These are phyloP conservation scores for Coemansia sp. DNA, from an alignment of 192 early-diverging fungal species.

Conservation along the genomic window DNA sequence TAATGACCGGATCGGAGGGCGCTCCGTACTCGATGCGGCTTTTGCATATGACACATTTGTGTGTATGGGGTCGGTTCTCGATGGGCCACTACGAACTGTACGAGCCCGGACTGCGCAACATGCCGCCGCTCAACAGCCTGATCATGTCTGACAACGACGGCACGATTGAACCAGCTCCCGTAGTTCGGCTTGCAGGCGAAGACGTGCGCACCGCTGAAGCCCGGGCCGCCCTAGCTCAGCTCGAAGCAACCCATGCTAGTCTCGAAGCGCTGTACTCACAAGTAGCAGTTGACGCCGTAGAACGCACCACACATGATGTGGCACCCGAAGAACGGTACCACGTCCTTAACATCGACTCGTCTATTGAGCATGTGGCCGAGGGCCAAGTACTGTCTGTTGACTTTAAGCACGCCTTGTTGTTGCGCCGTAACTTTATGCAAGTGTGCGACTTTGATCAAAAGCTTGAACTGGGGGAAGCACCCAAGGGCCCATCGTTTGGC, in stretches of 20 bases:
- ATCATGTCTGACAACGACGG: conserved; percentile 10
- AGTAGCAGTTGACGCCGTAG: conserved; percentile 26
- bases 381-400: conserved; percentile 39
- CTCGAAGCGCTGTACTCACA: conserved; percentile 45
- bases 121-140: conserved; percentile 42
- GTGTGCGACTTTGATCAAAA: conserved; percentile 23
- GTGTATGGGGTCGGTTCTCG: conserved; percentile 47
- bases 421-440: conserved; percentile 19
- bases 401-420: conserved; percentile 30
- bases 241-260: conserved; percentile 24
- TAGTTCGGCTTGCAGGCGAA: not conserved
- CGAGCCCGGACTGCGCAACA: conserved; percentile 36
- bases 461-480: not conserved
- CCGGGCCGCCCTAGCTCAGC: conserved; percentile 26
- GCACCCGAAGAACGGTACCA: conserved; percentile 45
- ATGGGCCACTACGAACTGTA: conserved; percentile 52
- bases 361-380: conserved; percentile 18
- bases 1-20: conserved; percentile 36
- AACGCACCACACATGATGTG: conserved; percentile 18
- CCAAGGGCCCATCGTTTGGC: conserved; percentile 22
- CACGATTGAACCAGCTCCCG: not conserved
- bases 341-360: conserved; percentile 44
- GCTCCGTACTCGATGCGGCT: conserved; percentile 53
- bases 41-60: conserved; percentile 50
- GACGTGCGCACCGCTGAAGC: conserved; percentile 9